These are phyloP conservation scores for Ceratocystis papillata DNA, from an alignment of 2,329 filamentous ascomycete genomes.

Conservation along the genomic window DNA sequence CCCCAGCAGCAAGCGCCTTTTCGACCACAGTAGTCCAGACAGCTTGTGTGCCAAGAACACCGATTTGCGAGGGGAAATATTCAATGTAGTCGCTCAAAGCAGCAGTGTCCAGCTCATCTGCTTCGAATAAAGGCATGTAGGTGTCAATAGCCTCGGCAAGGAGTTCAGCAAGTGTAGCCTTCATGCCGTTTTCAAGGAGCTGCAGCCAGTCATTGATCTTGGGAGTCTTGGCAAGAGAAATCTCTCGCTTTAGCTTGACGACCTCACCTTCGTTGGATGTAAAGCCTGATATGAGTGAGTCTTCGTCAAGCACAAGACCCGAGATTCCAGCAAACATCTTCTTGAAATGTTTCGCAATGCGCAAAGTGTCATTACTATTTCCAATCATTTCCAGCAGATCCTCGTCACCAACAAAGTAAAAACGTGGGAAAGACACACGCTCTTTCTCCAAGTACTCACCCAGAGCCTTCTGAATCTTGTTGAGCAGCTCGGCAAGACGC, in stretches of 20 bases:
- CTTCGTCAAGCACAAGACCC: constrained; percentile 81
- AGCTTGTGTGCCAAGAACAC: constrained; percentile 85
- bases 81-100: constrained; percentile 71
- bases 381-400: constrained; percentile 98
- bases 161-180: constrained; percentile 80
- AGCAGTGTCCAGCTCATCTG: constrained; percentile 55
- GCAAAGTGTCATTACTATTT: constrained; percentile 93
- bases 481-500: constrained; percentile 86
- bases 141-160: constrained; percentile 75
- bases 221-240: constrained; percentile 85
- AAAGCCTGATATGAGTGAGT: constrained; percentile 79
- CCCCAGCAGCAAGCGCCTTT: constrained; percentile 60
- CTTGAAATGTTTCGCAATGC: constrained; percentile 96
- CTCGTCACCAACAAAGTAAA: constrained; percentile 99
- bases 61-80: constrained; percentile 82
- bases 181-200: constrained; percentile 85
- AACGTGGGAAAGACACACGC: constrained; percentile 90
- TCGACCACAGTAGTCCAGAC: constrained; percentile 89
- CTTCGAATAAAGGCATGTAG: constrained; percentile 67
- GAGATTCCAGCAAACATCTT: constrained; percentile 99
- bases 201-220: constrained; percentile 99
- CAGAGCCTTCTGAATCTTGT: constrained; percentile 98
- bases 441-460: constrained; percentile 98
- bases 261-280: constrained; percentile 91
- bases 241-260: constrained; percentile 77